Base-by-base conservation (phyloP, 768 basidiomycete genomes). In the Chalciporus pseudorubinellus region DNA sequence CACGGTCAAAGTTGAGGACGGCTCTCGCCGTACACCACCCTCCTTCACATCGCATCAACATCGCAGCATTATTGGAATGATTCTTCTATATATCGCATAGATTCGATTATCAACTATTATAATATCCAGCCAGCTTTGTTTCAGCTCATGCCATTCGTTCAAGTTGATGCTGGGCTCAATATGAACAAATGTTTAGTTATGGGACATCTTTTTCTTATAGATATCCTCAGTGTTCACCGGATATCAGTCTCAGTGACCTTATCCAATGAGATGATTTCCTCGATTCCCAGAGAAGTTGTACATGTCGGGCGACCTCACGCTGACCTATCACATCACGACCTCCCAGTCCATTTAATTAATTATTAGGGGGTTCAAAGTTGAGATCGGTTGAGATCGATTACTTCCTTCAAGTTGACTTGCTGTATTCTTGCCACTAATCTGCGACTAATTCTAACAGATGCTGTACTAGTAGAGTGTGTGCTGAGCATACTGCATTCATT, bases 71-170 rank as follows among this genome's bases (percentile, higher is more conserved):
- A 48, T n/a, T 36, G 58, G 56, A 66, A 61, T 53, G 44, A 28
- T 18, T 50, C 44, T 45, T 46, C 26, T 64, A 66, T 61, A 55
- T 64, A 66, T 63, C 51, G 48, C 57, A 39, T 61, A 53, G 51
- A 46, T 33, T 50, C 51, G 34, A 42, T 48, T 31, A 44, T 50
- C 56, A 59, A 63, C 46, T 61, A 62, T 59, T 53, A 51, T 66
- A 54, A 61, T 65, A 55, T 65, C 44, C 46, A 48, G 44, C 39
- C 48, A 13, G 43, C 16, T 12, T 19, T 50, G 46, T 50, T 41
- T 44, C 51, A 31, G 50, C 50, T 45, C 52, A 46, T 28, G 53
- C 40, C 57, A 38, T 46, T 50, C 29, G n/a, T n/a, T n/a, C n/a
- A n/a, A n/a, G 36, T 39, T 57, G 51, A 53, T 48, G 21, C 48